Evolutionary conservation across 306 rosid genomes (phyloP), one percentile per base, ranked within the genome.

Genomic region (Prunus kanzakura): DNA sequence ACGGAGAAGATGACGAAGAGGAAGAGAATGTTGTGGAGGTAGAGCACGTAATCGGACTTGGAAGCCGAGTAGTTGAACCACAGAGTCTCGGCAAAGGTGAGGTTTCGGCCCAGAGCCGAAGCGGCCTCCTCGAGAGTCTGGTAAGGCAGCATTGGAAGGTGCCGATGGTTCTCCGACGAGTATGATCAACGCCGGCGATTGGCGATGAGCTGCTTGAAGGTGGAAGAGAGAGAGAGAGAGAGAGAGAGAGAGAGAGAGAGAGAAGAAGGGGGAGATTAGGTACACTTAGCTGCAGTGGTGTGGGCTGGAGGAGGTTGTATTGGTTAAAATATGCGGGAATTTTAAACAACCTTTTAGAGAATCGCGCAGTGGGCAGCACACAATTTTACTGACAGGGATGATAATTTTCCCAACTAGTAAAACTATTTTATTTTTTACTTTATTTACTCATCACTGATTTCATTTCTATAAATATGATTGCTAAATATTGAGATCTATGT

Each of bases 21-120:
- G 83, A 93, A 89, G 62, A 91, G 70, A 38, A 84, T 73, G 83
- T 88, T 91, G 76, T 93, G 98, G 79, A 91, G 86, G 81, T 82
- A 91, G 54, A 93, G 97, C 38, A 86, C 74, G 87, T 89, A 88
- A 65, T 91, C 92, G 74, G 97, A 78, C 85, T 88, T 91, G 4
- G 60, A 19, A 14, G 89, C 90, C 0, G 98, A 91, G 88, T 93
- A 93, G 23, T 86, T 86, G 85, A 89, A 89, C 98, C 98, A 93
- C 11, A 91, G 50, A 20, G 88, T 87, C 85, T 93, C 96, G 32
- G 80, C 83, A 22, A 43, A 60, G 27, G 91, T 89, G 68, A 93
- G 89, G 73, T 86, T 87, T 22, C 93, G 87, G 50, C 91, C 89
- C 14, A 91, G 87, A 11, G 85, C 83, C 15, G 79, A 75, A 83